A percentile compares a stretch with the other conserved stretches of the same genome.
Conservation (phyloP, 1,284 basidiomycete species). For the Pisolithus thermaeus region DNA sequence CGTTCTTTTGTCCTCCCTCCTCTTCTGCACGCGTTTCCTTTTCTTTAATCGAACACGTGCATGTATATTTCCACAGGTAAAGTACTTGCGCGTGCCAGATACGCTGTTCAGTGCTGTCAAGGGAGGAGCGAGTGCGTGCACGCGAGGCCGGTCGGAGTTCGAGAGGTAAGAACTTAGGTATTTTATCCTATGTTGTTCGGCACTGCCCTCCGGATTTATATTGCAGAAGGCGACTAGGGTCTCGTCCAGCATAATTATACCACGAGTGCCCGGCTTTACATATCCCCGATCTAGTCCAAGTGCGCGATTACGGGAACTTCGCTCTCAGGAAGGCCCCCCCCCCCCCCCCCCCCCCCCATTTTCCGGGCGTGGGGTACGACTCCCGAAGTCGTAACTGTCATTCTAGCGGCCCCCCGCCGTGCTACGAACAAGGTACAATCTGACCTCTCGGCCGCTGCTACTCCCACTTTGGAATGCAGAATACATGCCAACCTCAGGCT, state of each 20-base stretch:
- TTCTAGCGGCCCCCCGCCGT: conserved; percentile 21
- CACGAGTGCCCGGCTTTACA: no score
- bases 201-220: no score
- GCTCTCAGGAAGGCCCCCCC: conserved; percentile 1
- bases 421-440: conserved; percentile 12
- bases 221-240: no score
- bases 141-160: conserved; percentile 56
- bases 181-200: no score
- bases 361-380: conserved; percentile 19
- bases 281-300: conserved; percentile 14
- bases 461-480: conserved; percentile 36
- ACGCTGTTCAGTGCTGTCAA: conserved; percentile 84
- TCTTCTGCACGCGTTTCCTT: background rate
- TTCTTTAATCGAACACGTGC: background rate
- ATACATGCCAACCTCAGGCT: conserved; percentile 16
- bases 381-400: conserved; percentile 18
- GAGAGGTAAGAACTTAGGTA: no score
- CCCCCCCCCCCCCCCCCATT: conserved; percentile 6
- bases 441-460: conserved; percentile 20
- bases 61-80: conserved; percentile 63
- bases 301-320: conserved; percentile 7
- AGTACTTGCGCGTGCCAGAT: conserved; percentile 96
- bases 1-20: conserved; percentile 32
- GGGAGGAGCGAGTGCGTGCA: conserved; percentile 77
- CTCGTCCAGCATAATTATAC: no score